A percentile compares a stretch with the other conserved stretches of the same genome.
These are phyloP conservation scores for Sphagnum magellanicum DNA, from an alignment of 228 moss, liverwort and hornwort genomes.

Conservation along the genomic window DNA sequence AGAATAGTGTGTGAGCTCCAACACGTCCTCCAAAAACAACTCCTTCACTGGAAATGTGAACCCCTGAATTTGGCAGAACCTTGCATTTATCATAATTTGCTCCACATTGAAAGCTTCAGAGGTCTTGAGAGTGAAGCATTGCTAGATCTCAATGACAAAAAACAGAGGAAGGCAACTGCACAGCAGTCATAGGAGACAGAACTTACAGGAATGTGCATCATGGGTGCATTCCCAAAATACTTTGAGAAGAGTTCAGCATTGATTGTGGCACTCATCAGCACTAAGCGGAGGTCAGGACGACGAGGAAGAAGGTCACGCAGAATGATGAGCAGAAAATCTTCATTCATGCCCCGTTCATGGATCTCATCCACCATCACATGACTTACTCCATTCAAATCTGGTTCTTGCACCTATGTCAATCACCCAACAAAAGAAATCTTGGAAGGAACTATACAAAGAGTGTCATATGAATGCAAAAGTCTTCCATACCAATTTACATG, in stretches of 20 bases:
- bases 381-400: slow-evolving; percentile 77
- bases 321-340: slow-evolving; percentile 89
- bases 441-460: too few relatives aligned
- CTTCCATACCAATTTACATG: too few relatives aligned
- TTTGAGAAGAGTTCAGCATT: slow-evolving; percentile 89
- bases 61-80: slow-evolving; percentile 47
- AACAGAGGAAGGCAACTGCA: neutral
- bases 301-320: slow-evolving; percentile 81
- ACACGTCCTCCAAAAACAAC: slow-evolving; percentile 90
- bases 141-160: neutral
- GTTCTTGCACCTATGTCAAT: slow-evolving; percentile 59
- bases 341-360: slow-evolving; percentile 98
- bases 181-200: slow-evolving; percentile 1
- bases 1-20: slow-evolving; percentile 67
- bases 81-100: neutral
- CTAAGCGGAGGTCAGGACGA: slow-evolving; percentile 82
- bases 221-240: slow-evolving; percentile 90
- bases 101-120: neutral
- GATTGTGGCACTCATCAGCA: slow-evolving; percentile 98
- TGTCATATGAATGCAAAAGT: too few relatives aligned
- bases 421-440: neutral
- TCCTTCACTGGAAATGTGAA: slow-evolving; percentile 90
- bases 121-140: neutral
- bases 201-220: slow-evolving; percentile 91
- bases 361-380: slow-evolving; percentile 95